Evolutionary conservation across 2,329 filamentous ascomycete genomes (phyloP).

Genomic region (Fusarium sacchari): DNA sequence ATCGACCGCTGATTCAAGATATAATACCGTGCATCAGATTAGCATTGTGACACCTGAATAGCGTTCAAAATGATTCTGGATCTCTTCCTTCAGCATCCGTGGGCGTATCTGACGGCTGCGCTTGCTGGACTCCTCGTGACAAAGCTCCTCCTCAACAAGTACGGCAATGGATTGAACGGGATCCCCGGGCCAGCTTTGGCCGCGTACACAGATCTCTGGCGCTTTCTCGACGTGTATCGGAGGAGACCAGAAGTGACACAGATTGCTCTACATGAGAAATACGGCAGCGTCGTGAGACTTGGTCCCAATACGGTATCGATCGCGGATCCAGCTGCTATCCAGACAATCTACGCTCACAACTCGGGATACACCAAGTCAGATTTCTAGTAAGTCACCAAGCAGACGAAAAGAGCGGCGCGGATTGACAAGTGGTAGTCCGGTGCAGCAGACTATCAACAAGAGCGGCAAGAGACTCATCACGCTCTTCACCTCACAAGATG

Average conservation of each 20-base stretch:
- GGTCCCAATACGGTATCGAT: slow-evolving; percentile 11
- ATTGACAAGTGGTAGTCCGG: not conserved
- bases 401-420: accelerated
- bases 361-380: slow-evolving; percentile 17
- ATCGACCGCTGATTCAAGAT: not conserved
- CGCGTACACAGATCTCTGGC: slow-evolving; percentile 9
- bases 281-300: slow-evolving; percentile 15
- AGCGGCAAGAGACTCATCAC: not conserved
- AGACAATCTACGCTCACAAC: slow-evolving; percentile 13
- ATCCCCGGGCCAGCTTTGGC: slow-evolving; percentile 16
- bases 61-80: not conserved
- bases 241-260: slow-evolving; percentile 21
- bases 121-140: not conserved
- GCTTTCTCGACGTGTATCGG: slow-evolving; percentile 13
- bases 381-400: not conserved
- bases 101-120: not conserved
- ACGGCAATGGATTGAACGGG: not conserved
- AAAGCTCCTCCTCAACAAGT: slow-evolving; percentile 9
- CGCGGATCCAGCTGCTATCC: slow-evolving; percentile 2
- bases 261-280: slow-evolving; percentile 12
- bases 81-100: not conserved
- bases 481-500: slow-evolving; percentile 5
- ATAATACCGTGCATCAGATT: not conserved
- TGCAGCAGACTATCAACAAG: not conserved
- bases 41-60: not conserved